Base-by-base conservation (phyloP, 441 rosid species). In the Sinapis alba region DNA sequence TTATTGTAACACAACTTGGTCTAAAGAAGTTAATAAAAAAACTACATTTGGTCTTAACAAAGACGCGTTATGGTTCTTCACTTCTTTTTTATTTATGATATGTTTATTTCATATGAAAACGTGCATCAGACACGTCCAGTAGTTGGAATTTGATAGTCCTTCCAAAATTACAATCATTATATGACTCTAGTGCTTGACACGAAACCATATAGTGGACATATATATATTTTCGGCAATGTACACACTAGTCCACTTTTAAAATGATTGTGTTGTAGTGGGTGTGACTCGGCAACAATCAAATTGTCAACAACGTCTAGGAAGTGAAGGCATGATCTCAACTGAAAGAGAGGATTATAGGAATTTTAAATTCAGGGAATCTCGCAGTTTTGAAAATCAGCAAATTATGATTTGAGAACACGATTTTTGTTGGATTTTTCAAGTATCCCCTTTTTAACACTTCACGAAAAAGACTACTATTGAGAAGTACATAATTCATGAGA, bases 141-240 rank as follows among this genome's bases (percentile, higher is more conserved):
- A 59, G 61, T 2, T 66, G 67, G 60, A 59, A 28, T 43, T 58
- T 23, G 36, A 50, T 50, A 68, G 59, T 21, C 36, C 45, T 11
- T 61, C 63, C 3, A 61, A 51, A 36, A 34, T 32, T 61, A 51
- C 58, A 61, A 68, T 62, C 64, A 68, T 75, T 54, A 54, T 24
- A 50, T 36, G 47, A 24, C 54, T 4, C 32, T 75, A 36, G 18
- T 74, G 72, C 73, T 8, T 74, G 68, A 67, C 73, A 74, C 69
- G 69, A 75, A 75, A 65, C 45, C 27, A 61, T 36, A 23, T 21
- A 24, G n/a, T 57, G 62, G 28, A n/a, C 34, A 58, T 27, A 54
- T 21, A 3, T 13, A 7, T 58, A n/a, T 56, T 58, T n/a, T 15
- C 38, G 63, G 60, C 18, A 38, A 27, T 27, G 21, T 13, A 57